Base-by-base conservation (phyloP, 179 eudicot species). In the Sideroxylon spinosum region DNA sequence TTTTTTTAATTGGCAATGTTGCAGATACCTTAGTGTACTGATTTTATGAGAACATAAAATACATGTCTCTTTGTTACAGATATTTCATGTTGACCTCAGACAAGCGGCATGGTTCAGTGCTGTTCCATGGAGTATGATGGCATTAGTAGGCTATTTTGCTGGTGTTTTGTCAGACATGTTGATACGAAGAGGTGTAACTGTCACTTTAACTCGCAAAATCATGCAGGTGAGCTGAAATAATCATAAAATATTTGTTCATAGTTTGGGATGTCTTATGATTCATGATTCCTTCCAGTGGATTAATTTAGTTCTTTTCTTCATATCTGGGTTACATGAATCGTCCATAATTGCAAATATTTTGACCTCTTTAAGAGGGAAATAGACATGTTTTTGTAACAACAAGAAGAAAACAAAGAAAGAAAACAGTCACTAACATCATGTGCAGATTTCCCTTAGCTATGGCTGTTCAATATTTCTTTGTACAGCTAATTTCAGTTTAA, bases 21-120 rank as follows among this genome's bases (percentile, higher is more conserved):
- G n/a, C 12, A 65, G 44, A 12, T 77, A 57, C 28, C 28, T 20
- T 0, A 14, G 23, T 55, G n/a, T n/a, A 29, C 7, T 20, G 11
- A 77, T 55, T 75, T 69, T 72, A 1, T 53, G 55, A 52, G 65
- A 69, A 72, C 44, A 37, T 37, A 37, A 37, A 37, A 37, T 59
- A 11, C 6, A 9, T 55, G 14, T 69, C 71, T 55, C 20, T 71
- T 70, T 84, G 80, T 50, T 79, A 50, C 83, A 95, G 99, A 89
- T 95, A 71, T 92, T 92, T 83, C 89, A 84, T 81, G 97, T 95
- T 80, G 94, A 95, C 84, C 98, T 95, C 76, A 91, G 96, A 87
- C 94, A 90, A 84, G 99, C 99, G 78, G 99, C 99, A 76, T 95
- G 99, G 98, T 95, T 94, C 82, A 95, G 99, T 85, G 99, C 98